Conservation (phyloP, 208 protist species). For the Trichomonas tenax region DNA sequence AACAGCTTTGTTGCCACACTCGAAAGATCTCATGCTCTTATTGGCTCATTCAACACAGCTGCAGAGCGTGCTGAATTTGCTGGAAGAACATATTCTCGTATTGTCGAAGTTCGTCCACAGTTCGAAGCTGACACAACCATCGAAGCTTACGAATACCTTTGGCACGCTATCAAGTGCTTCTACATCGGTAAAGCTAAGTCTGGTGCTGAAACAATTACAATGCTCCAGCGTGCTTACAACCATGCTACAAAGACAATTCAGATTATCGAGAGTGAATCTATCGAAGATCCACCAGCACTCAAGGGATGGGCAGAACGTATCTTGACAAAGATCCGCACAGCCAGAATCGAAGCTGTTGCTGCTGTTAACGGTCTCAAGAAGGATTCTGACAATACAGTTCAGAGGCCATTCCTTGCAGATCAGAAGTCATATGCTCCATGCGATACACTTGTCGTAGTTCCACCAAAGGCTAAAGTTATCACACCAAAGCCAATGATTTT, state of each 20-base stretch:
- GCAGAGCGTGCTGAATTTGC: not conserved
- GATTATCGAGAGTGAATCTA: not conserved
- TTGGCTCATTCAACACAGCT: not conserved
- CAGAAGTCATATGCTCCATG: not conserved
- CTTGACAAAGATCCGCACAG: not conserved
- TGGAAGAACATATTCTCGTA: not conserved
- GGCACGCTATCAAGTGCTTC: not conserved
- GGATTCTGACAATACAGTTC: no score
- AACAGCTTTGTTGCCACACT: not conserved
- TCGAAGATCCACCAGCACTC: not conserved
- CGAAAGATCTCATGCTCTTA: not conserved
- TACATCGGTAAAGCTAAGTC: not conserved
- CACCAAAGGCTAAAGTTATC: not conserved
- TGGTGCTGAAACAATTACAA: not conserved
- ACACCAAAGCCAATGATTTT: conserved; percentile 8
- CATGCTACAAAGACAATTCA: not conserved
- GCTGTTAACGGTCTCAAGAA: not conserved
- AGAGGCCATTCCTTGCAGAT: not conserved
- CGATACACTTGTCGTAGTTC: not conserved
- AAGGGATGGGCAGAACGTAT: not conserved
- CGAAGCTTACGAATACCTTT: not conserved
- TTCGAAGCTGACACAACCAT: not conserved
- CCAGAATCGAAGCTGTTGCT: not conserved
- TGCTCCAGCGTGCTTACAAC: not conserved
- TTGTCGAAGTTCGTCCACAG: not conserved